Base-by-base conservation (phyloP, 2,329 filamentous ascomycete genomes). In the Diaporthe sp. region DNA sequence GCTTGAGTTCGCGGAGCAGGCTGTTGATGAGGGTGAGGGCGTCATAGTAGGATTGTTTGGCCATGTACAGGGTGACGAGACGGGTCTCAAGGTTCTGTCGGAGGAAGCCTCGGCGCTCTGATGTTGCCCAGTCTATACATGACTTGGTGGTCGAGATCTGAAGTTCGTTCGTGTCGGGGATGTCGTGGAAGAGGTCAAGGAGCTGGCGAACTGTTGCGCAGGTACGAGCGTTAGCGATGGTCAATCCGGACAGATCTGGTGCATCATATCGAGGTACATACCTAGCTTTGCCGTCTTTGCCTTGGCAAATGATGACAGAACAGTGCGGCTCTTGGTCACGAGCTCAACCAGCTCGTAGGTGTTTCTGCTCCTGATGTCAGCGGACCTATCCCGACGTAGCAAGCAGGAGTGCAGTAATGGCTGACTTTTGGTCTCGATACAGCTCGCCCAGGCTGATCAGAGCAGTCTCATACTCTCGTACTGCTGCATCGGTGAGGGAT, bases 51-150 rank as follows among this genome's bases (percentile, higher is more conserved):
- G 95, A 93, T 84, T 98, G 95, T 87, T 98, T 98, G 81, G 94
- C 92, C 94, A 99, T 98, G 88, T 98, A 95, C 76, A 99, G 92
- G 71, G 92, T 90, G 72, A 99, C 97, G 74, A 99, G 93, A 77
- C 97, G 94, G 74, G 96, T 97, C 89, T 99, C 95, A 82, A 99
- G 95, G 85, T 97, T 98, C 88, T 99, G 97, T 79, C 97, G 95
- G 80, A 99, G 91, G 89, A 99, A 99, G 76, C 95, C 95, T 82
- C 97, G 94, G 80, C 96, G 94, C 87, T 98, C 95, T 70, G 95
- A 94, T 72, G 96, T 95, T 66, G 97, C 97, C 97, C 97, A 99
- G 87, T 98, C 96, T 92, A 99, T 99, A 88, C 95, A 98, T 86
- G 97, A 98, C 86, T 98, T 98, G 82, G 97, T 99, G 80, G 98